Percentiles rank a stretch among this genome's conserved stretches.
Evolutionary conservation across 192 early-diverging fungal genomes (phyloP).

Genomic region (Entrophospora sp.): DNA sequence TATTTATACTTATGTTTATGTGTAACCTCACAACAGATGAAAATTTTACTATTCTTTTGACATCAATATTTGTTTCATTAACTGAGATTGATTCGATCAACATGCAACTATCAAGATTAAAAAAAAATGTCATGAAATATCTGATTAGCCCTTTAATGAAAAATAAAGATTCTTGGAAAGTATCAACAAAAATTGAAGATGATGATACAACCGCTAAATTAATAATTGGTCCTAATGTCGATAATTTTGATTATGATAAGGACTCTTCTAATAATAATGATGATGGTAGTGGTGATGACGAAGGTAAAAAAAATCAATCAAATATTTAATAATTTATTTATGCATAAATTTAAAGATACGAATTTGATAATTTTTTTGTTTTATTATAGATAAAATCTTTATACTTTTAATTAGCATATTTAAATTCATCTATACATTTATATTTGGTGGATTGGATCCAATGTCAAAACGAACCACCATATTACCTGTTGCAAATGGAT

Average conservation of each 20-base stretch:
- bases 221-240: not conserved
- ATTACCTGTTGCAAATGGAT: slow-evolving; percentile 11
- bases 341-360: not conserved
- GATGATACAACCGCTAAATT: not conserved
- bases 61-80: slow-evolving; percentile 15
- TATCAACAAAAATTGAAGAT: slow-evolving; percentile 1
- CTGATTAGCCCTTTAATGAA: slow-evolving; percentile 11
- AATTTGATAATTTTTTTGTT: not conserved
- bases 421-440: slow-evolving; percentile 15
- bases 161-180: slow-evolving; percentile 6
- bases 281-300: no score
- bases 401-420: not conserved
- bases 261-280: no score
- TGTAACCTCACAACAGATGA: no score
- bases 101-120: slow-evolving; percentile 15
- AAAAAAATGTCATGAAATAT: slow-evolving; percentile 21
- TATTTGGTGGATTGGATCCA: slow-evolving; percentile 14
- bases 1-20: not conserved
- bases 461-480: not conserved
- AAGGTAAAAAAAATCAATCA: not conserved
- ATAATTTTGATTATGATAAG: no score
- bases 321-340: not conserved
- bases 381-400: slow-evolving; percentile 1
- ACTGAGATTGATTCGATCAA: slow-evolving; percentile 3
- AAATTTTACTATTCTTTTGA: not conserved